Percentiles rank a stretch among this genome's conserved stretches.
Evolutionary conservation across 352 stramenopile genomes (phyloP).

Genomic region (Globisporangium apiculatum): DNA sequence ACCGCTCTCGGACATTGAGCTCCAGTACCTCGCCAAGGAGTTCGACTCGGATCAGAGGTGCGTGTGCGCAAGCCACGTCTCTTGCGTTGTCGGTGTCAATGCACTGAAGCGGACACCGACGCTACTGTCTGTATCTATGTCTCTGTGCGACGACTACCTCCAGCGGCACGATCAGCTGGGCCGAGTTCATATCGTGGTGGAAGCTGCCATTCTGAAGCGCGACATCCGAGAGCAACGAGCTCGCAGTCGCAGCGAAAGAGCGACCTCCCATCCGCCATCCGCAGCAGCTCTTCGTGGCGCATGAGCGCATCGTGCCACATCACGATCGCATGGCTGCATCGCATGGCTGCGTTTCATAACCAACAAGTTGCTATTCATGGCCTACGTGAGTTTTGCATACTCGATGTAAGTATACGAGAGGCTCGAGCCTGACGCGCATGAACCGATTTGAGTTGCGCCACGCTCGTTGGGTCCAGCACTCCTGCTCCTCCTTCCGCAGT

Average conservation of each 20-base stretch:
- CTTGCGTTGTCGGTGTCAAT: too few relatives aligned
- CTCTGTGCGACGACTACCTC: neutral
- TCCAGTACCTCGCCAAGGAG: slow-evolving; percentile 66
- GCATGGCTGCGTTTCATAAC: slow-evolving; percentile 20
- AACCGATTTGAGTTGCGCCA: slow-evolving; percentile 6
- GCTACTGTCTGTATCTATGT: neutral
- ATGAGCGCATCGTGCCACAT: too few relatives aligned
- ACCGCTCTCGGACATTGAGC: slow-evolving; percentile 60
- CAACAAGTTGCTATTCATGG: slow-evolving; percentile 4
- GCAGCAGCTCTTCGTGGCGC: too few relatives aligned
- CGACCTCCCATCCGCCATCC: too few relatives aligned
- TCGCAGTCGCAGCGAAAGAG: too few relatives aligned
- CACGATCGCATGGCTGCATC: neutral
- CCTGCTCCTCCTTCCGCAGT: neutral
- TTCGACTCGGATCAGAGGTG: slow-evolving; percentile 65
- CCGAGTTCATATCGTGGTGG: slow-evolving; percentile 77
- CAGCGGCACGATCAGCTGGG: slow-evolving; percentile 61
- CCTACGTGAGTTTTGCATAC: too few relatives aligned
- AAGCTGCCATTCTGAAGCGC: slow-evolving; percentile 49
- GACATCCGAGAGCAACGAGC: too few relatives aligned
- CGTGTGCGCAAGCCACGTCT: neutral
- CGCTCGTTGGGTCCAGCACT: neutral
- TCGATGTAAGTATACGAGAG: too few relatives aligned
- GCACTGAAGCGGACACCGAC: too few relatives aligned
- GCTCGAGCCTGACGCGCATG: slow-evolving; percentile 7